phyloP scores from a whole-genome alignment of 2,329 filamentous ascomycete species.

The Annulohypoxylon truncatum region DNA sequence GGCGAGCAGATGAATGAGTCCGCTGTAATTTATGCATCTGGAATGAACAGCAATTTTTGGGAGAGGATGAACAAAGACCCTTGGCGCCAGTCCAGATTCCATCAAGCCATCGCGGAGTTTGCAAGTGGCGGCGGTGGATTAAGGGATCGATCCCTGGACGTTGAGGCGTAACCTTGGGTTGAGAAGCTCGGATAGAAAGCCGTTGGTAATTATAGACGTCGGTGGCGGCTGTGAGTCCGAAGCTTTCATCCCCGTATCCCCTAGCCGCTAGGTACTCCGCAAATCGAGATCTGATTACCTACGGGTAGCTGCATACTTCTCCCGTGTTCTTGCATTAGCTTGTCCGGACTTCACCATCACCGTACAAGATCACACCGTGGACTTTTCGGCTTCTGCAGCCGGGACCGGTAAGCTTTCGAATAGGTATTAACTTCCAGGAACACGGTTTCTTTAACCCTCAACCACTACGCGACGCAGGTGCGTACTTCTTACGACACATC shows the following conservation, averaged over 20 bases:
- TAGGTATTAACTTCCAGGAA: constrained; percentile 8
- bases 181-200: neutral
- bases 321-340: neutral
- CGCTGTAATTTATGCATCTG: neutral
- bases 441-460: constrained; percentile 46
- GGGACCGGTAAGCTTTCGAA: neutral
- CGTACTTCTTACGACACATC: constrained; percentile 45
- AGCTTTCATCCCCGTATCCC: neutral
- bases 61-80: neutral
- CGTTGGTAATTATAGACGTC: neutral
- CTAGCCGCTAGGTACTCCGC: neutral
- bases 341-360: constrained; percentile 5
- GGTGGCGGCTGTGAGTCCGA: neutral
- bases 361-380: neutral
- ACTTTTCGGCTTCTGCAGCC: neutral
- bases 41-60: neutral
- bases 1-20: constrained; percentile 1
- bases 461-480: constrained; percentile 28
- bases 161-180: neutral
- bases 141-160: neutral
- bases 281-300: neutral
- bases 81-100: neutral
- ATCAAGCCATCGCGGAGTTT: neutral
- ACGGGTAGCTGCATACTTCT: constrained; percentile 1
- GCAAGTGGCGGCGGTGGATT: neutral